phyloP scores from a whole-genome alignment of 2,329 filamentous ascomycete genomes.

The Calonectria honghensis region DNA sequence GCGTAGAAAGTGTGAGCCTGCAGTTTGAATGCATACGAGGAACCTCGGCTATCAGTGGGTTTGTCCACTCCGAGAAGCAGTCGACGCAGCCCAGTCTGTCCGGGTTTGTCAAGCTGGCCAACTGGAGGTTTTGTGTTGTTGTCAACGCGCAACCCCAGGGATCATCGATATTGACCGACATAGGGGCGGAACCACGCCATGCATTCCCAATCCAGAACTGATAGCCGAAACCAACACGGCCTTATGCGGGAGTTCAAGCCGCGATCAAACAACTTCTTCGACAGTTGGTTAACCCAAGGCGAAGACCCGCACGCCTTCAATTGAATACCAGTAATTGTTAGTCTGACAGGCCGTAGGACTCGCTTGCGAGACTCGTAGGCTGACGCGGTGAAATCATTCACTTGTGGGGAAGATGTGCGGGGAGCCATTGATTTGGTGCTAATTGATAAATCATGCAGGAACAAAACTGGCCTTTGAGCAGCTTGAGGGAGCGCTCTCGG shows the following conservation, averaged over 20 bases:
- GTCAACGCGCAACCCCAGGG: constrained; percentile 2
- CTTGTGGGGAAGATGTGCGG: neutral
- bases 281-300: neutral
- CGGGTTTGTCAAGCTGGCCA: neutral
- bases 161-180: constrained; percentile 1
- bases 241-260: too few species aligned
- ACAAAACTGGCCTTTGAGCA: constrained; percentile 60
- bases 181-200: neutral
- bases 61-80: neutral
- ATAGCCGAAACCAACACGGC: neutral
- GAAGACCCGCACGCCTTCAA: neutral
- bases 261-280: neutral
- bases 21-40: neutral
- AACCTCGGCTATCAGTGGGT: neutral
- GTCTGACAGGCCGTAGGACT: neutral
- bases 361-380: neutral
- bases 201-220: neutral
- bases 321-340: neutral
- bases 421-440: neutral
- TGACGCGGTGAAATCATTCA: neutral
- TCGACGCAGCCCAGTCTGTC: neutral
- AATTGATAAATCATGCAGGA: neutral
- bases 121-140: neutral
- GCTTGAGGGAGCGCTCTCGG: constrained; percentile 60
- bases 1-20: neutral